Base-by-base conservation (phyloP, 768 basidiomycete species). In the Gloeostereum incarnatum region DNA sequence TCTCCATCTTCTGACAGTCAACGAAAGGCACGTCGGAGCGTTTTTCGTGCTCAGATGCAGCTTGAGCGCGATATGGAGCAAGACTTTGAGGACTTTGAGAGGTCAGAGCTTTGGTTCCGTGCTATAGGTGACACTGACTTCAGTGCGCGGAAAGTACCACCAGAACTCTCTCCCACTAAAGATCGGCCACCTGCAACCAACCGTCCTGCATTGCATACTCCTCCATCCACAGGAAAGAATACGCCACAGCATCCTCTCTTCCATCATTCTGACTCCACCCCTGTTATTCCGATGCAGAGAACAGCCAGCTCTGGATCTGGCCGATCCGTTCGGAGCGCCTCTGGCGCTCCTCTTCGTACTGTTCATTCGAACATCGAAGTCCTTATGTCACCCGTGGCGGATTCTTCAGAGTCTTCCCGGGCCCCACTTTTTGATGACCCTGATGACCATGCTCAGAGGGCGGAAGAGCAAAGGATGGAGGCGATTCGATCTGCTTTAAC, bases 401-500 rank as follows among this genome's bases (percentile, higher is more conserved):
- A 78, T 19, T 60, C 68, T 7, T 65, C 72, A 1, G 69, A 75
- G 18, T 59, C 69, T n/a, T 58, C 75, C 1, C 68, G 87, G 31
- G 77, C 81, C 0, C 86, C 86, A 6, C 65, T 93, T 16, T 92
- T 93, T 45, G 76, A 82, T 46, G 84, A 88, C 48, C 79, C 83
- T 1, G 81, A 84, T 44, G 83, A 89, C 42, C 73, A 68, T 42
- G 62, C 62, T 45, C 78, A 81, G 33, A 69, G 78, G 34, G 78
- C 75, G 33, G 83, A 94, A 56, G 75, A 83, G 36, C 71, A 83
- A 47, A 71, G 90, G 26, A 96, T 98, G 78, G 90, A 92, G 49
- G 93, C 94, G 2, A 96, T 98, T 14, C 91, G 92, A 50, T 92
- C 92, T 6, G 96, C 96, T 3, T 65, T 99, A 45, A 92, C 88